Evolutionary conservation across 2,329 filamentous ascomycete genomes (phyloP).

Genomic region (Macroventuria anomochaeta): DNA sequence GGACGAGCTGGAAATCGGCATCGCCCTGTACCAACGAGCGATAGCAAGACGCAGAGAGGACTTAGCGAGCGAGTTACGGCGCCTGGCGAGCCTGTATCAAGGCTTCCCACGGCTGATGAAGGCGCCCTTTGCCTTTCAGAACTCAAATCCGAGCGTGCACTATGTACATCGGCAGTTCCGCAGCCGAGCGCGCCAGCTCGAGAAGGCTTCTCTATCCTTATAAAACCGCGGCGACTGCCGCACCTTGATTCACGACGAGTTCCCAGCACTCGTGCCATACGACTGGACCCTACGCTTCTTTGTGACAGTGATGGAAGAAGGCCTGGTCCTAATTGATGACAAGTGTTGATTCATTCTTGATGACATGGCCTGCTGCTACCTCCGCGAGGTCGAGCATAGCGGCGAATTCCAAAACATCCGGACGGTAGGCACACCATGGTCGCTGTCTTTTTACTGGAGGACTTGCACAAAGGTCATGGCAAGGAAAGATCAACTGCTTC

Average conservation of each 20-base stretch:
- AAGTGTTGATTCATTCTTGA: neutral
- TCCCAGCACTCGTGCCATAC: conserved; percentile 19
- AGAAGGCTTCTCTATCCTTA: neutral
- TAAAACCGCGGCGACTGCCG: neutral
- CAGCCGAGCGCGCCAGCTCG: neutral
- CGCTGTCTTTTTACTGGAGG: too few relatives aligned
- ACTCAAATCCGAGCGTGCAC: neutral
- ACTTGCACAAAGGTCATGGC: too few relatives aligned
- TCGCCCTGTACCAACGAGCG: neutral
- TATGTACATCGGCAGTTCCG: neutral
- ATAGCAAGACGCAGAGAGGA: neutral
- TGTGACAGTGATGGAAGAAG: neutral
- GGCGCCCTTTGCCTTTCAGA: neutral
- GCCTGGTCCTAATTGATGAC: neutral
- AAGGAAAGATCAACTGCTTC: too few relatives aligned
- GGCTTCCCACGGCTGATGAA: neutral
- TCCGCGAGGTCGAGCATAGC: neutral
- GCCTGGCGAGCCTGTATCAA: neutral
- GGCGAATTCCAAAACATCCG: too few relatives aligned
- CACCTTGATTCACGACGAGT: neutral
- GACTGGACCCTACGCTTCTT: conserved; percentile 12
- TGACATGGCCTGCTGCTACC: neutral
- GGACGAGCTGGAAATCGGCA: neutral
- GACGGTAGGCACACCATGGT: too few relatives aligned
- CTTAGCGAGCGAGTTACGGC: neutral